A percentile compares a stretch with the other conserved stretches of the same genome.
phyloP scores from a whole-genome alignment of 2,329 filamentous ascomycete species.

The Penicillium sp. region DNA sequence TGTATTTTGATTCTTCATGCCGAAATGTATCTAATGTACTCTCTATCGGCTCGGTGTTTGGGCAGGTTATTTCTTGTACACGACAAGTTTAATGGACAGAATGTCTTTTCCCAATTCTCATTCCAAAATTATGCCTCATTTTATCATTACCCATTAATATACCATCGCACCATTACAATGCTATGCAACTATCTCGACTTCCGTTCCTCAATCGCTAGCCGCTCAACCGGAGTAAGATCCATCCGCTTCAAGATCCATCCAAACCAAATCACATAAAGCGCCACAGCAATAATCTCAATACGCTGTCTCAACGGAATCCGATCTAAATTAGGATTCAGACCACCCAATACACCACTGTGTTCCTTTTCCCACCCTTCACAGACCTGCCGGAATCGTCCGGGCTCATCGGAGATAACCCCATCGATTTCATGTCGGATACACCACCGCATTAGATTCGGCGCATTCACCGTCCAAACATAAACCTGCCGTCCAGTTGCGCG shows the following conservation, averaged over 20 bases:
- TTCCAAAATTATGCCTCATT: constrained; percentile 3
- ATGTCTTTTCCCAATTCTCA: background rate
- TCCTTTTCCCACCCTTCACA: constrained; percentile 18
- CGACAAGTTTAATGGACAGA: constrained; percentile 5
- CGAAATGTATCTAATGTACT: constrained; percentile 18
- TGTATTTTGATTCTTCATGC: constrained; percentile 13
- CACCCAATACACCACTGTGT: background rate
- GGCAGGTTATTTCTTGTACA: background rate
- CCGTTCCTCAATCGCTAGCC: constrained; percentile 9
- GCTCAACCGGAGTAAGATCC: constrained; percentile 4
- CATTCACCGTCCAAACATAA: constrained; percentile 85
- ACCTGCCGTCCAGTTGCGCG: constrained; percentile 58
- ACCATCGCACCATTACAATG: background rate
- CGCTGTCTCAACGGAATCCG: constrained; percentile 14
- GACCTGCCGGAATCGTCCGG: constrained; percentile 33
- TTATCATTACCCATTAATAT: background rate
- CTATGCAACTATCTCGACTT: constrained; percentile 10
- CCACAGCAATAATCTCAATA: constrained; percentile 4
- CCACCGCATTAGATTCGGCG: constrained; percentile 77
- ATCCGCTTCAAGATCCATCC: constrained; percentile 17
- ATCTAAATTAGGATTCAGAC: constrained; percentile 3
- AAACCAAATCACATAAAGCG: constrained; percentile 15
- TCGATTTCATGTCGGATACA: constrained; percentile 65
- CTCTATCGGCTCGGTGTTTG: constrained; percentile 15
- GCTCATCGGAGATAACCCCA: constrained; percentile 84